These are phyloP conservation scores for Fusarium tricinctum DNA, from an alignment of 2,329 filamentous ascomycete species.

Conservation along the genomic window DNA sequence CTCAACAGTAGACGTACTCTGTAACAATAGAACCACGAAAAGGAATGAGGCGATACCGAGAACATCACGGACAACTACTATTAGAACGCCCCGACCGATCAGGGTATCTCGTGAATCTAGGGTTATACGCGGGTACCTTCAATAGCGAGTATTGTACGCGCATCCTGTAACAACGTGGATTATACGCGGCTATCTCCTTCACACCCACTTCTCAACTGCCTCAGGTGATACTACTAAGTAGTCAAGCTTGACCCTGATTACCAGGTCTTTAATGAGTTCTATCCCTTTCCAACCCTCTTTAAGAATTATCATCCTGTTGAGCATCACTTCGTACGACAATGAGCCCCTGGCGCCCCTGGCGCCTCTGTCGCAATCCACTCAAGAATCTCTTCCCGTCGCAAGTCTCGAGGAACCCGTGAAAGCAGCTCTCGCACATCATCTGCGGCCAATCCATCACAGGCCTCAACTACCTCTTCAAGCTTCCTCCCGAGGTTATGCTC, in stretches of 20 bases:
- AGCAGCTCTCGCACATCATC: slow-evolving; percentile 16
- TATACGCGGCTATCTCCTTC: neutral
- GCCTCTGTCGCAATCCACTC: slow-evolving; percentile 30
- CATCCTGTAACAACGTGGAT: neutral
- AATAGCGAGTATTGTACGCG: neutral
- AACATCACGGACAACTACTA: no score
- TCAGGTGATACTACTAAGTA: neutral
- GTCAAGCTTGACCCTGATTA: neutral
- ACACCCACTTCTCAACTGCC: neutral
- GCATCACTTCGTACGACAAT: neutral
- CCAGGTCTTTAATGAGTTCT: neutral
- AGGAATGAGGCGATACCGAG: neutral
- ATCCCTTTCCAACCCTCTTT: neutral
- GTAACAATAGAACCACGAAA: neutral
- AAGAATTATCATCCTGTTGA: neutral
- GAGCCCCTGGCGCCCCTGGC: slow-evolving; percentile 10
- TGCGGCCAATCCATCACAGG: slow-evolving; percentile 14
- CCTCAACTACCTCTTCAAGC: slow-evolving; percentile 17
- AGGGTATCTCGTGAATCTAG: neutral
- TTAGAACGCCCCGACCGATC: no score
- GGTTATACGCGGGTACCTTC: neutral
- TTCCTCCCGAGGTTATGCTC: slow-evolving; percentile 37
- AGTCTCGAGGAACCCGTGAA: slow-evolving; percentile 12
- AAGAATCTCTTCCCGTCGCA: slow-evolving; percentile 27
- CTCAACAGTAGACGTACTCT: neutral